Evolutionary conservation across 192 early-diverging fungal species (phyloP), one percentile per base, ranked within the genome.

Genomic region (Coemansia sp.): DNA sequence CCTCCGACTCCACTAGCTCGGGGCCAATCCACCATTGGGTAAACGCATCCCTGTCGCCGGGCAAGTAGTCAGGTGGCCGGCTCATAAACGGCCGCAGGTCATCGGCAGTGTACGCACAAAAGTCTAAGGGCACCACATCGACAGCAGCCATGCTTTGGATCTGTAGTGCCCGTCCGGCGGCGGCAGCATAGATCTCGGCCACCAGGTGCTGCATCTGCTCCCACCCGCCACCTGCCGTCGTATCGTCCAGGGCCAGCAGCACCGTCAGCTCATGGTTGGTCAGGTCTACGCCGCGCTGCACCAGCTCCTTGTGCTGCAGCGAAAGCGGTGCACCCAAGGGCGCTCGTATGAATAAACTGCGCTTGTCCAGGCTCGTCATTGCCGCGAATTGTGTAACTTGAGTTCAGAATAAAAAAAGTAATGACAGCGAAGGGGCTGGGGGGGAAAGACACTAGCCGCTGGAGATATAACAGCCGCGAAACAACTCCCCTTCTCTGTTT

Each of bases 141-240:
- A 64, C 20, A 5, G 8, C 38, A n/a, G 30, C 20, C 19, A 7
- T 11, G 32, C 26, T 17, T 9, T 47, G 31, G 28, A 20, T 46
- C 9, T 42, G 47, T 16, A 65, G 44, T 5, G 56, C 49, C 43
- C 28, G 52, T 18, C 48, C 53, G 33, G 48, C 50, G 18, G 61
- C 26, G 12, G 56, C 27, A 4, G 51, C 54, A 27, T 72, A 72
- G 17, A 72, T 51, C 38, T 72, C 68, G 14, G 68, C 56, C 7
- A 72, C 35, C 8, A 61, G 68, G 13, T 54, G 61, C 51, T 72
- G 68, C 68, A 72, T 64, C 33, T 52, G 55, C 40, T 53, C 43
- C 68, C 68, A 72, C 4, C 68, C 68, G 17, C 47, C 0, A 49
- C 27, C n/a, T 25, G 9, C 13, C 17, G 12, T 8, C 3, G 45